Evolutionary conservation across 228 moss, liverwort and hornwort species (phyloP).

Genomic region (Sphagnum magellanicum): DNA sequence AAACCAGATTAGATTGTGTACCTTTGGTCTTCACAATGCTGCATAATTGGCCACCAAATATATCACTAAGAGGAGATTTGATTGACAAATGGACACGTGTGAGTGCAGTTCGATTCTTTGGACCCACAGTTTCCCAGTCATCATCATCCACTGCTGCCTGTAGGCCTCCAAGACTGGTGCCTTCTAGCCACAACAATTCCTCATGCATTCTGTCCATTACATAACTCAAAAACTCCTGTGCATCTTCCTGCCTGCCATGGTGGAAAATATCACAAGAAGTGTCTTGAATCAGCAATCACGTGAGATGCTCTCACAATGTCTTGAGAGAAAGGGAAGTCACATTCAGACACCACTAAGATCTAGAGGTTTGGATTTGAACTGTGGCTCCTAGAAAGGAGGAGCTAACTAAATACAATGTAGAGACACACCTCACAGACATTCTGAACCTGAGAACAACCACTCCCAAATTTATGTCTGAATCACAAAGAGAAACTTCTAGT

Average conservation of each 20-base stretch:
- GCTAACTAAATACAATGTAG: not conserved
- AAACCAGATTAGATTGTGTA: constrained; percentile 7
- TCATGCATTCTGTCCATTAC: constrained; percentile 94
- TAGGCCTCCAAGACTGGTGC: constrained; percentile 47
- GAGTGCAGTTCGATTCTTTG: constrained; percentile 84
- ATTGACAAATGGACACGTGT: constrained; percentile 77
- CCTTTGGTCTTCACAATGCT: constrained; percentile 96
- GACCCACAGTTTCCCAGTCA: constrained; percentile 98
- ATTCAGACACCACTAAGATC: not conserved
- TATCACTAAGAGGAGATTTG: constrained; percentile 80
- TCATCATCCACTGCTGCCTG: constrained; percentile 72
- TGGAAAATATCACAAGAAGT: not conserved
- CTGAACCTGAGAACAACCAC: not conserved
- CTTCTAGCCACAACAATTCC: constrained; percentile 77
- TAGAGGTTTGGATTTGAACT: not conserved
- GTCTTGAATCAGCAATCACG: not conserved
- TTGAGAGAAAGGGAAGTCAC: not conserved
- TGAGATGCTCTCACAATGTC: not conserved
- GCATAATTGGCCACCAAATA: constrained; percentile 86
- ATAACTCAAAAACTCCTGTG: constrained; percentile 94
- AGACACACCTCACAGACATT: not conserved
- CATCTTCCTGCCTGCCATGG: constrained; percentile 85
- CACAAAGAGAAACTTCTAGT: too few species aligned
- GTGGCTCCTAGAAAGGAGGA: not conserved
- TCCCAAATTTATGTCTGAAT: too few species aligned